Base-by-base conservation (phyloP, 2,329 filamentous ascomycete genomes). In the Pseudopyrenochaeta lycopersici region DNA sequence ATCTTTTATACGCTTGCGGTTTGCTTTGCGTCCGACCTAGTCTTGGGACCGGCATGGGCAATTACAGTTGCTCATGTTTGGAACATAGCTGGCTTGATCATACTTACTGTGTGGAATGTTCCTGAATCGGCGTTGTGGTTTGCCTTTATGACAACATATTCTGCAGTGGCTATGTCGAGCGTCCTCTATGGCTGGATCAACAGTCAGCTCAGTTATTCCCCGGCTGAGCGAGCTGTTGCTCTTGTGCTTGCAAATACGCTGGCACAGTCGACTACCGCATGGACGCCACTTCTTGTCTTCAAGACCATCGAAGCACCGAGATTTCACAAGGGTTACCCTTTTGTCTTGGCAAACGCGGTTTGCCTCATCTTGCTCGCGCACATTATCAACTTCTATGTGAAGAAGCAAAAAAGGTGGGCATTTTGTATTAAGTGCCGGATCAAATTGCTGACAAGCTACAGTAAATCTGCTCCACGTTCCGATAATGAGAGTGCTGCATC, bases 151-250 rank as follows among this genome's bases (percentile, higher is more conserved):
- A 83, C 80, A 0, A 81, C 77, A 0, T 85, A 82, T 60, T 77
- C 77, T 0, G 75, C 82, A 0, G 77, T 80, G 4, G 78, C 83
- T 0, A 79, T 85, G 72, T 84, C 83, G 0, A 83, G 80, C 42
- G 81, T 85, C 3, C 70, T 86, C 6, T 81, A 85, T 48, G 83
- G 83, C 2, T 85, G 83, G 82, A 78, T 84, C 3, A 86, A 86
- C 54, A 81, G 75, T 10, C 75, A 79, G 30, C 67, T 85, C 2
- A 76, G 77, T 18, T 73, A 78, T 15, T 78, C 78, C 1, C 77
- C 78, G 0, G 78, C 77, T 0, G 78, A 85, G 52, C 70, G 84
- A 5, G 76, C 82, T 0, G 77, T 85, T 44, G 80, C 78, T 0
- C 64, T 85, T 5, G 78, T 85, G 3, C 63, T 83, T 18, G 80